Evolutionary conservation across 2,329 filamentous ascomycete genomes (phyloP).

Genomic region (Plenodomus tracheiphilus): DNA sequence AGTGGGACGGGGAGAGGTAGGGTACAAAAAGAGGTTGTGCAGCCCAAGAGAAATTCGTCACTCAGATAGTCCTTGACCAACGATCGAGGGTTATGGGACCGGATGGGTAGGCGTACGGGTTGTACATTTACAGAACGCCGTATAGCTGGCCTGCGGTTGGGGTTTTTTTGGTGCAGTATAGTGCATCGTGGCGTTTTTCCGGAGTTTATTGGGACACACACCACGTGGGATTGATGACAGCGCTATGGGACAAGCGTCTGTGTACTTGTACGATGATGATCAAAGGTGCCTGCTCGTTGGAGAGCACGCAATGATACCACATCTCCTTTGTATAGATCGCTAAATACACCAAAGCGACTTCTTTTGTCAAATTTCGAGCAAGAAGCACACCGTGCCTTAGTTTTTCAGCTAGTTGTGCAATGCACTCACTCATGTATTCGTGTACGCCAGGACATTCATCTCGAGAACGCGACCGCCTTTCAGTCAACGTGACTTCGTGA

Average conservation of each 20-base stretch:
- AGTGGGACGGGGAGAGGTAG: constrained; percentile 32
- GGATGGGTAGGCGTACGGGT: constrained; percentile 1
- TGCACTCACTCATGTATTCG: too few relatives aligned
- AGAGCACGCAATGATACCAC: constrained; percentile 1
- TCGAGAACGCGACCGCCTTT: not conserved
- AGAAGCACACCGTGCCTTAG: not conserved
- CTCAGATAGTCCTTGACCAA: constrained; percentile 4
- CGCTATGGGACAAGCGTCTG: constrained; percentile 4
- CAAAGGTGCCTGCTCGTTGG: not conserved
- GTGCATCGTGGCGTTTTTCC: constrained; percentile 15
- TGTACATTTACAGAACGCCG: constrained; percentile 3
- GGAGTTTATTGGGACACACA: constrained; percentile 4
- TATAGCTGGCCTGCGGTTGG: constrained; percentile 11
- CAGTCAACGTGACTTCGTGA: constrained; percentile 29
- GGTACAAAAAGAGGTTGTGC: constrained; percentile 34
- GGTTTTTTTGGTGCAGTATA: constrained; percentile 1
- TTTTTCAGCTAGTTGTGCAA: not conserved
- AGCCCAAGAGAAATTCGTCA: constrained; percentile 26
- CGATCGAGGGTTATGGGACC: not conserved
- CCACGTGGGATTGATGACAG: not conserved
- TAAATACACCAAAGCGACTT: not conserved
- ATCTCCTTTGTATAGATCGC: not conserved
- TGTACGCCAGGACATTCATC: not conserved
- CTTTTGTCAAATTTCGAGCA: not conserved
- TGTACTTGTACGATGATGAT: constrained; percentile 15